Conservation (phyloP, 352 stramenopile genomes). For the Globisporangium solare region DNA sequence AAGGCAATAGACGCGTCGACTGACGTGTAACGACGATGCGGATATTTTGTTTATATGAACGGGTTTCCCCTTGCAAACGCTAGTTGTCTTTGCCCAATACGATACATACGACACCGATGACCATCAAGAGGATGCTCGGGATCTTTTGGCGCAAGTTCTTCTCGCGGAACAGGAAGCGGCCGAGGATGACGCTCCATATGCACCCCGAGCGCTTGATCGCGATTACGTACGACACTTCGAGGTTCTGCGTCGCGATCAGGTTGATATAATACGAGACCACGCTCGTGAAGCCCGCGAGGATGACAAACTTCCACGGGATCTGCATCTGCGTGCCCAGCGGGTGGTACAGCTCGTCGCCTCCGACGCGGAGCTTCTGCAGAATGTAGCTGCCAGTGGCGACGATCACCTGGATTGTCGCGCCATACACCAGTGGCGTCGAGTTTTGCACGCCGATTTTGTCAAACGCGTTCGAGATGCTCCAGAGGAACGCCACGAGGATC, state of each 20-base stretch:
- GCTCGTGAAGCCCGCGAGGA: constrained; percentile 61
- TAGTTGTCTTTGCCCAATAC: constrained; percentile 52
- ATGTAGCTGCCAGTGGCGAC: constrained; percentile 57
- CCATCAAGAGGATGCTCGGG: constrained; percentile 78
- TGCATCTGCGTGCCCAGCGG: constrained; percentile 50
- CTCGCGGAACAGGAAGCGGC: constrained; percentile 70
- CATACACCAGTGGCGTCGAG: constrained; percentile 66
- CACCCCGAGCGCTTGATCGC: constrained; percentile 81
- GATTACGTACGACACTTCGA: constrained; percentile 83
- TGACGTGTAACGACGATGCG: not conserved
- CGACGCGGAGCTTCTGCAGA: constrained; percentile 53
- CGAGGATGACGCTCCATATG: constrained; percentile 80
- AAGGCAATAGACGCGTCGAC: not conserved
- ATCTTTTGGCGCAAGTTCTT: constrained; percentile 74
- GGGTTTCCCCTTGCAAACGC: not conserved
- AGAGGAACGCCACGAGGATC: constrained; percentile 76
- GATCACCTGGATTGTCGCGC: constrained; percentile 67
- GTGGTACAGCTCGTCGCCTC: constrained; percentile 51
- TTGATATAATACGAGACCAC: constrained; percentile 85
- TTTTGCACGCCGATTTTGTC: constrained; percentile 85
- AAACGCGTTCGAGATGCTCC: constrained; percentile 81
- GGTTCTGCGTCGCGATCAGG: constrained; percentile 66
- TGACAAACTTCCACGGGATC: constrained; percentile 69
- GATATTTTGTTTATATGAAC: no score
- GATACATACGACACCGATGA: constrained; percentile 73